Percentiles rank a stretch among this genome's conserved stretches.
Evolutionary conservation across 2,329 filamentous ascomycete species (phyloP).

Genomic region (Ilyonectria robusta): DNA sequence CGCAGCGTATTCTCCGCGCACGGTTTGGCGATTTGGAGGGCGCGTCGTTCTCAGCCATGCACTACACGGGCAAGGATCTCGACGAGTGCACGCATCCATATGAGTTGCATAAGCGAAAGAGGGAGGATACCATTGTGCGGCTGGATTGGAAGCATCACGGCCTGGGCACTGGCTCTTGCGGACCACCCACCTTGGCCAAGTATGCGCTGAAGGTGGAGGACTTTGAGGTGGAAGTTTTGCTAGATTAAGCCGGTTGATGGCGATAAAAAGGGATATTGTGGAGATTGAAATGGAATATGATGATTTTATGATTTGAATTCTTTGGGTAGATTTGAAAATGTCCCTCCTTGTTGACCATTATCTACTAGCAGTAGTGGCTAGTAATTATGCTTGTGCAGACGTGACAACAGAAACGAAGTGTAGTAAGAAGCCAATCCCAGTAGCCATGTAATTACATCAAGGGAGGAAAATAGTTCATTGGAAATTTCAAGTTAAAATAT

Average conservation of each 20-base stretch:
- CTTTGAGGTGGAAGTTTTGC: constrained; percentile 60
- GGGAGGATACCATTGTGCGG: constrained; percentile 68
- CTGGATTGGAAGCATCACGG: constrained; percentile 76
- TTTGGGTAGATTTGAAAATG: neutral
- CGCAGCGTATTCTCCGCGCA: constrained; percentile 57
- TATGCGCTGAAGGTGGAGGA: constrained; percentile 61
- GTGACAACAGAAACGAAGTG: too few relatives aligned
- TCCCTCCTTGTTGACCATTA: too few relatives aligned
- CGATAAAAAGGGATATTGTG: neutral
- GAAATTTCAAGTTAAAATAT: too few relatives aligned
- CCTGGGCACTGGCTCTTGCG: constrained; percentile 73
- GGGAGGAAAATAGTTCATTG: neutral
- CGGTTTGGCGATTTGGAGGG: constrained; percentile 62
- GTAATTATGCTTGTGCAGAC: too few relatives aligned
- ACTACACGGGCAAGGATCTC: constrained; percentile 68
- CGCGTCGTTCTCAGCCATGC: constrained; percentile 68
- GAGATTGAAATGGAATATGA: neutral
- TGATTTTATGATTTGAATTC: neutral
- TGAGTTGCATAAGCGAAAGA: constrained; percentile 65
- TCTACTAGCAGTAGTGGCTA: too few relatives aligned
- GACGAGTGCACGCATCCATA: constrained; percentile 71
- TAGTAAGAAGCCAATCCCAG: too few relatives aligned
- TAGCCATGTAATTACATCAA: neutral
- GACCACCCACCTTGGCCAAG: constrained; percentile 66
- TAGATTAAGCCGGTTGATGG: constrained; percentile 55